Conservation (phyloP, 345 rosid species). For the Citrus sinensis region DVS_A1.0 CM039161.1:4146501-4147000, state of each 20-base stretch:
- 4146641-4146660: not conserved
- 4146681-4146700: not conserved
- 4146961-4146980: constrained; percentile 8
- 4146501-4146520: not conserved
- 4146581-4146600: constrained; percentile 2
- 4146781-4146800: constrained; percentile 1
- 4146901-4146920: constrained; percentile 21
- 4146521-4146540: not conserved
- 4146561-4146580: not conserved
- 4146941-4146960: constrained; percentile 13
- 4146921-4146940: constrained; percentile 6
- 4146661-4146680: not conserved
- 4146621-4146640: not conserved
- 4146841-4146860: constrained; percentile 4
- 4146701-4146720: constrained; percentile 6
- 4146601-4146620: constrained; percentile 5
- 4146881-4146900: constrained; percentile 20
- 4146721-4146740: constrained; percentile 13
- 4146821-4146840: constrained; percentile 3
- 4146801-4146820: not conserved
- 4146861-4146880: constrained; percentile 7
- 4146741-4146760: constrained; percentile 11
- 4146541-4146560: too few species aligned
- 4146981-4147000: constrained; percentile 14
- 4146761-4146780: constrained; percentile 9